Evolutionary conservation across 495 filamentous ascomycete genomes (phyloP).

Genomic region (Mycothermus thermophilus): DNA sequence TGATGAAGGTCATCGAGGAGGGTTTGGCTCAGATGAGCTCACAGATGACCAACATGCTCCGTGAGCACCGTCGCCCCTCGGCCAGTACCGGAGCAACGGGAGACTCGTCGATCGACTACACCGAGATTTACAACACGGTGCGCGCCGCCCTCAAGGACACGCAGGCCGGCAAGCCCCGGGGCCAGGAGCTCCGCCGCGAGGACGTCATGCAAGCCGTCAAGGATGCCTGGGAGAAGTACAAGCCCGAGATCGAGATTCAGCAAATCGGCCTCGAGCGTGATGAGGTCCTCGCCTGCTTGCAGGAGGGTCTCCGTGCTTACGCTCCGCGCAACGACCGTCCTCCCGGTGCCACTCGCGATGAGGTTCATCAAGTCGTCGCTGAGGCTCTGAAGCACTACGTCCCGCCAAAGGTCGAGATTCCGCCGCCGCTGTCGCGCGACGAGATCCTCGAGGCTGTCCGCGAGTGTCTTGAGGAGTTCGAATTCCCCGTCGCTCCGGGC

Average conservation of each 20-base stretch:
- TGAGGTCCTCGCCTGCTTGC: slow-evolving; percentile 71
- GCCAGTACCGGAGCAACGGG: slow-evolving; percentile 18
- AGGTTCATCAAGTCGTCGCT: slow-evolving; percentile 69
- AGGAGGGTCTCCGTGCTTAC: slow-evolving; percentile 69
- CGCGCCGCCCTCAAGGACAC: slow-evolving; percentile 61
- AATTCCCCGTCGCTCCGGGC: slow-evolving; percentile 41
- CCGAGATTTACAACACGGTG: slow-evolving; percentile 69
- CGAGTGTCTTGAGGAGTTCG: slow-evolving; percentile 64
- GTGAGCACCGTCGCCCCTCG: slow-evolving; percentile 60
- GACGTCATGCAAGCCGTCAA: slow-evolving; percentile 74
- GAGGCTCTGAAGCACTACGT: slow-evolving; percentile 66
- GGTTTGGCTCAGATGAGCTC: slow-evolving; percentile 65
- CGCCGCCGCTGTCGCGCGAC: slow-evolving; percentile 55
- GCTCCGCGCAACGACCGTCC: slow-evolving; percentile 36
- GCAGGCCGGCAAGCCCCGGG: slow-evolving; percentile 34
- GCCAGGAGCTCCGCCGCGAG: slow-evolving; percentile 42
- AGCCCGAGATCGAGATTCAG: slow-evolving; percentile 79
- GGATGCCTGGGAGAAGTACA: slow-evolving; percentile 82
- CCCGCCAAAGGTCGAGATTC: slow-evolving; percentile 52
- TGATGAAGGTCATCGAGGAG: slow-evolving; percentile 63
- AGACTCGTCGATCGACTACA: slow-evolving; percentile 42
- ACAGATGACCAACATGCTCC: slow-evolving; percentile 61
- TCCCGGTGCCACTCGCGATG: slow-evolving; percentile 51
- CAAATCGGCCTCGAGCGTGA: slow-evolving; percentile 80
- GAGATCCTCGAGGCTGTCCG: slow-evolving; percentile 63